Conservation (phyloP, 805 yeast species). For the Wickerhamomyces chambardii region DNA sequence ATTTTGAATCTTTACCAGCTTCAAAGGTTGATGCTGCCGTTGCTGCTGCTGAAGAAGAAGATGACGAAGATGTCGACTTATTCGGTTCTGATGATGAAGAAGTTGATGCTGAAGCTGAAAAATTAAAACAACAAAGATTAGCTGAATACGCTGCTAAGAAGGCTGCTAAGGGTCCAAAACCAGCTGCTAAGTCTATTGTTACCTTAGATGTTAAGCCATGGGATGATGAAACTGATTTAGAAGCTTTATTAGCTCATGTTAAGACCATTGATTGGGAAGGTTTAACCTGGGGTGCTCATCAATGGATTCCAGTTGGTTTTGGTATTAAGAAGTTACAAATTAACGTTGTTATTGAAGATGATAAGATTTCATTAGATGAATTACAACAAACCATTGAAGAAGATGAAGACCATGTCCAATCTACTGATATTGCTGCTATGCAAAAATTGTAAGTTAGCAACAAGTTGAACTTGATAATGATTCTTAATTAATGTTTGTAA, state of each 20-base stretch:
- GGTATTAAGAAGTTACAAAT: slow-evolving; percentile 99
- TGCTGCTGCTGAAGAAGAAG: slow-evolving; percentile 63
- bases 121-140: slow-evolving; percentile 93
- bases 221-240: slow-evolving; percentile 99
- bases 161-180: slow-evolving; percentile 95
- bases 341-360: slow-evolving; percentile 97
- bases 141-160: slow-evolving; percentile 97
- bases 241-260: slow-evolving; percentile 78
- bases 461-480: too few species aligned
- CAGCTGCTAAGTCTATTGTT: slow-evolving; percentile 97
- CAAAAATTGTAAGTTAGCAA: slow-evolving; percentile 66
- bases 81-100: slow-evolving; percentile 91
- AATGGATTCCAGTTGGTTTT: slow-evolving; percentile 95
- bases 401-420: slow-evolving; percentile 99
- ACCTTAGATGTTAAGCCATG: slow-evolving; percentile 99
- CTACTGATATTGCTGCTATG: slow-evolving; percentile 99
- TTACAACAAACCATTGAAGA: slow-evolving; percentile 70
- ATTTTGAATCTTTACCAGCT: slow-evolving; percentile 76
- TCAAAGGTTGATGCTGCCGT: slow-evolving; percentile 42
- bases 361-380: slow-evolving; percentile 86
- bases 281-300: slow-evolving; percentile 97
- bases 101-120: slow-evolving; percentile 96
- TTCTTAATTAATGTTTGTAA: too few species aligned
- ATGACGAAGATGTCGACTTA: slow-evolving; percentile 86
- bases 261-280: slow-evolving; percentile 86